Percentiles rank a stretch among this genome's conserved stretches.
These are phyloP conservation scores for Saccharomyces hybrid DNA, from an alignment of 1,139 yeast genomes.

Conservation along the genomic window DNA sequence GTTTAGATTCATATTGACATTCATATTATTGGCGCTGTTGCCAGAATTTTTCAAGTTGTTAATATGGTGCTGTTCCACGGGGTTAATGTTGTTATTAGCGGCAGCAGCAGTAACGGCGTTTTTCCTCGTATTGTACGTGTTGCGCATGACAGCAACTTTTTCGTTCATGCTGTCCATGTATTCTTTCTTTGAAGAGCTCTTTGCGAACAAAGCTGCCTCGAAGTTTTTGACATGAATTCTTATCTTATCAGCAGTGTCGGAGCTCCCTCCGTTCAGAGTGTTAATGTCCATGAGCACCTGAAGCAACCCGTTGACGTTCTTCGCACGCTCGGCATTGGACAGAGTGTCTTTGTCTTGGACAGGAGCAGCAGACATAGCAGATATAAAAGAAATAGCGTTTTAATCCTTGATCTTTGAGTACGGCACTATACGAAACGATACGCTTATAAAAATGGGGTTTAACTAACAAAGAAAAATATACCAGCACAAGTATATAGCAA, in stretches of 20 bases:
- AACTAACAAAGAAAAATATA: not conserved
- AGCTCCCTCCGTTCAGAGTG: slow-evolving; percentile 30
- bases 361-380: slow-evolving; percentile 12
- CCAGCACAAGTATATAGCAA: not conserved
- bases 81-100: slow-evolving; percentile 10
- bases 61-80: slow-evolving; percentile 3
- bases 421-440: slow-evolving; percentile 1
- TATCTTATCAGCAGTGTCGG: slow-evolving; percentile 31
- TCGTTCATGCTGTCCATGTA: slow-evolving; percentile 32
- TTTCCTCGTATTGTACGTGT: slow-evolving; percentile 28
- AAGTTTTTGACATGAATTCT: slow-evolving; percentile 32
- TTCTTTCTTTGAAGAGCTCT: slow-evolving; percentile 30
- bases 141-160: slow-evolving; percentile 30
- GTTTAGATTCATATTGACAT: slow-evolving; percentile 24
- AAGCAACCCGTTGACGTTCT: slow-evolving; percentile 30
- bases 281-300: slow-evolving; percentile 32
- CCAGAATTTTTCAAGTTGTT: slow-evolving; percentile 10
- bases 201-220: slow-evolving; percentile 31
- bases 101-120: slow-evolving; percentile 11
- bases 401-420: not conserved
- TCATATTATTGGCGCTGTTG: slow-evolving; percentile 11
- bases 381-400: not conserved
- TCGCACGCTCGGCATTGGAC: slow-evolving; percentile 30
- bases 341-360: slow-evolving; percentile 26
- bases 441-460: not conserved